Evolutionary conservation across 257 asterid genomes (phyloP).

Genomic region (Solanum ossicruentum): DNA sequence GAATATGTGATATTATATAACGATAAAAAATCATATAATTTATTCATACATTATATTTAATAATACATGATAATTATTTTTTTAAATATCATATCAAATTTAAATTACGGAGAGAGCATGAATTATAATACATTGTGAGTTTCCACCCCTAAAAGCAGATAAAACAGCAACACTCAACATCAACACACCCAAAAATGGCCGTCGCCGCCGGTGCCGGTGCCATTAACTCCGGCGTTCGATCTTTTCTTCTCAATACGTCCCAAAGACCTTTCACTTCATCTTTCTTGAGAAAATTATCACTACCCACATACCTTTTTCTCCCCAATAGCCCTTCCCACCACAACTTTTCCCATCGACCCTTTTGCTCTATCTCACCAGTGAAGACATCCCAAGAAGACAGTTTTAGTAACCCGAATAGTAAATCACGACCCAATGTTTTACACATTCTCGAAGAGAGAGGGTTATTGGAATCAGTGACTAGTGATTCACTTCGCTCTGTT

Average conservation of each 20-base stretch:
- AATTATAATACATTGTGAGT: not conserved
- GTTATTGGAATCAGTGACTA: constrained; percentile 60
- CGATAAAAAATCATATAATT: no score
- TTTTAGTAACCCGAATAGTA: not conserved
- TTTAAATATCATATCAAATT: no score
- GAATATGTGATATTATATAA: no score
- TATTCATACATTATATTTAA: no score
- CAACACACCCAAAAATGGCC: not conserved
- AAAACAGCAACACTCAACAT: not conserved
- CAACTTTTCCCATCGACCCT: not conserved
- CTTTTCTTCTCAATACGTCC: not conserved
- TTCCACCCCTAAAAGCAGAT: not conserved
- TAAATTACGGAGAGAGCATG: no score
- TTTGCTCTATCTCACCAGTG: not conserved
- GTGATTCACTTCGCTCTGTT: constrained; percentile 29
- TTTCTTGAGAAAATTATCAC: not conserved
- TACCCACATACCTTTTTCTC: not conserved
- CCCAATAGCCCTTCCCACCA: not conserved
- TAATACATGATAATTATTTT: no score
- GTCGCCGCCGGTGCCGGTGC: not conserved
- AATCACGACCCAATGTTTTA: constrained; percentile 34
- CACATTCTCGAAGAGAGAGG: constrained; percentile 68
- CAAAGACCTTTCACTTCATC: not conserved
- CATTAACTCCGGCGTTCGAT: not conserved
- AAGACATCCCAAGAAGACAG: not conserved